A percentile compares a stretch with the other conserved stretches of the same genome.
Evolutionary conservation across 2,329 filamentous ascomycete species (phyloP).

Genomic region (Clonostachys byssicola): DNA sequence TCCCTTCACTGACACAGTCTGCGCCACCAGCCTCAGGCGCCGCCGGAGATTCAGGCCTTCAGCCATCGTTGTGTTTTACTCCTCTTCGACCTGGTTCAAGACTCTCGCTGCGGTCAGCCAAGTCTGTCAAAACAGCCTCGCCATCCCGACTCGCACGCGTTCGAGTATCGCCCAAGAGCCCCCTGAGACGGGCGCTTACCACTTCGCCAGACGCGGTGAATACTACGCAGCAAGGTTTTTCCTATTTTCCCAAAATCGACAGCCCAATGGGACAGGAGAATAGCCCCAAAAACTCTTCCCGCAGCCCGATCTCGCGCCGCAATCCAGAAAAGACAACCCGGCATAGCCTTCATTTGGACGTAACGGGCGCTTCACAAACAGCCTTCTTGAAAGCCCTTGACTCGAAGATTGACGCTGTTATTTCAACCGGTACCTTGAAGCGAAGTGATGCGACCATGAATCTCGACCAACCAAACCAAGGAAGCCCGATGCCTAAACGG

Average conservation of each 20-base stretch:
- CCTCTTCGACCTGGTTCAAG: slow-evolving; percentile 65
- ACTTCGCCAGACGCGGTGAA: slow-evolving; percentile 70
- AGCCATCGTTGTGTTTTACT: slow-evolving; percentile 50
- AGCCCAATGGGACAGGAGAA: slow-evolving; percentile 34
- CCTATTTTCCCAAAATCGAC: neutral
- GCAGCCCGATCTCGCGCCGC: neutral
- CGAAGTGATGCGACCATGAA: slow-evolving; percentile 89
- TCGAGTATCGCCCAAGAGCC: slow-evolving; percentile 75
- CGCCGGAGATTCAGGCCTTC: slow-evolving; percentile 18
- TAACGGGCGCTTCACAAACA: slow-evolving; percentile 47
- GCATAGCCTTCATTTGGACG: slow-evolving; percentile 54
- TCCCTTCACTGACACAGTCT: slow-evolving; percentile 23
- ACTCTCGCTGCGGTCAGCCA: slow-evolving; percentile 60
- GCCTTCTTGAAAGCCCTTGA: slow-evolving; percentile 48
- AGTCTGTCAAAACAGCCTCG: slow-evolving; percentile 50
- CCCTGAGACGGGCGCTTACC: slow-evolving; percentile 72
- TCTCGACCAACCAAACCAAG: slow-evolving; percentile 70
- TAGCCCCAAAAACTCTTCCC: slow-evolving; percentile 18
- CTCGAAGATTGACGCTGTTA: slow-evolving; percentile 23
- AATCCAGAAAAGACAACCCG: slow-evolving; percentile 36
- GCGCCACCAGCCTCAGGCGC: slow-evolving; percentile 25
- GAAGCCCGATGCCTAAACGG: slow-evolving; percentile 86
- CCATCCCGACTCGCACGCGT: slow-evolving; percentile 54
- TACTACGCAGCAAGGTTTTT: slow-evolving; percentile 16
- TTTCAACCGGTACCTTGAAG: slow-evolving; percentile 75